Percentiles rank a stretch among this genome's conserved stretches.
These are phyloP conservation scores for Tuber melanosporum DNA, from an alignment of 495 filamentous ascomycete genomes.

Conservation along the genomic window DNA sequence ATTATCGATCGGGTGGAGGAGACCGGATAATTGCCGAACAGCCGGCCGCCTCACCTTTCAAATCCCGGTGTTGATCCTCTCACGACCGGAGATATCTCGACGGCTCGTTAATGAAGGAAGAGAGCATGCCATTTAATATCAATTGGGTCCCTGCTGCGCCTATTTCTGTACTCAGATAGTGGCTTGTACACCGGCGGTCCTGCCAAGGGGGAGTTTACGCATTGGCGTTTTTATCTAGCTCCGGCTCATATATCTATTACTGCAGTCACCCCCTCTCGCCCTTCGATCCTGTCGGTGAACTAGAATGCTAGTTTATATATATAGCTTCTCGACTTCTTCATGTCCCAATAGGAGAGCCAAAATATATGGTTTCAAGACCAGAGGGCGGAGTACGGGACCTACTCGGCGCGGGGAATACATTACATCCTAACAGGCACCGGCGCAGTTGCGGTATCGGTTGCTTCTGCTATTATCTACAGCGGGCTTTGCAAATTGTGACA, in stretches of 20 bases:
- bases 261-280: conserved; percentile 35
- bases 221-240: conserved; percentile 47
- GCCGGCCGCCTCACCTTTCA: conserved; percentile 48
- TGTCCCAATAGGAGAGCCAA: conserved; percentile 46
- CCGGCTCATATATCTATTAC: conserved; percentile 45
- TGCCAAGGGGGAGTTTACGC: conserved; percentile 48
- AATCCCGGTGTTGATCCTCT: conserved; percentile 43
- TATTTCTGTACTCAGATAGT: conserved; percentile 52
- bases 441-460: conserved; percentile 49
- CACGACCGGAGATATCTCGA: conserved; percentile 25
- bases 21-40: not conserved
- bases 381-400: conserved; percentile 44
- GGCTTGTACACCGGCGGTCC: conserved; percentile 59
- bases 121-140: conserved; percentile 48
- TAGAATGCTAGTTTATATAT: conserved; percentile 43
- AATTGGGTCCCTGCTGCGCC: conserved; percentile 49
- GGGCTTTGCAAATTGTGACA: conserved; percentile 25
- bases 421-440: conserved; percentile 44
- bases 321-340: conserved; percentile 43
- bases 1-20: conserved; percentile 12
- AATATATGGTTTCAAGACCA: conserved; percentile 46
- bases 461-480: conserved; percentile 42
- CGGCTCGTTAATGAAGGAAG: conserved; percentile 7
- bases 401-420: conserved; percentile 46
- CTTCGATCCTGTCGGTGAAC: conserved; percentile 41